Evolutionary conservation across 352 stramenopile species (phyloP).

Genomic region (Globisporangium emineosum): DNA sequence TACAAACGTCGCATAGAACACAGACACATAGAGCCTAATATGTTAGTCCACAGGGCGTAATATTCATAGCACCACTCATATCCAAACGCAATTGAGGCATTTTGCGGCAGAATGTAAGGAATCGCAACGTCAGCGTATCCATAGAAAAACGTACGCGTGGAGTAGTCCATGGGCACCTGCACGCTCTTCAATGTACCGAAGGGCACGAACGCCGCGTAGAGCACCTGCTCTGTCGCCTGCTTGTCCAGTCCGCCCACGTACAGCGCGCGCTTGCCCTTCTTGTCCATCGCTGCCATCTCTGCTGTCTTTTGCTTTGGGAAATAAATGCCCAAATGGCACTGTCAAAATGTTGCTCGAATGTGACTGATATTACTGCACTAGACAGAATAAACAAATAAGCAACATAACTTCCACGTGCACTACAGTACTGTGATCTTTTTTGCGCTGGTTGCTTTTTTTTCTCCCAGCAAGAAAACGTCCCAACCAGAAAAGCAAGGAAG

Average conservation of each 20-base stretch:
- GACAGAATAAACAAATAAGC: neutral
- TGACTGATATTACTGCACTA: neutral
- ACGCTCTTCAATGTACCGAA: slow-evolving; percentile 82
- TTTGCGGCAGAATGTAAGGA: neutral
- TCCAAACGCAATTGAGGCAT: neutral
- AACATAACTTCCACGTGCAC: neutral
- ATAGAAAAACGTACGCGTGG: slow-evolving; percentile 47
- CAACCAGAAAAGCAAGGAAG: slow-evolving; percentile 11
- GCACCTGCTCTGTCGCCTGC: slow-evolving; percentile 81
- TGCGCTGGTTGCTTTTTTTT: slow-evolving; percentile 11
- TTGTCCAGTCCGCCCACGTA: slow-evolving; percentile 91
- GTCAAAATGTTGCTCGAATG: slow-evolving; percentile 6
- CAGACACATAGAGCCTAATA: neutral
- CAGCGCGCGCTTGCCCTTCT: slow-evolving; percentile 65
- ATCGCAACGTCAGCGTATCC: neutral
- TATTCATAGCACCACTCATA: neutral
- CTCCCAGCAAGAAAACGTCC: slow-evolving; percentile 11
- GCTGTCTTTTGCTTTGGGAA: slow-evolving; percentile 1
- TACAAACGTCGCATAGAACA: neutral
- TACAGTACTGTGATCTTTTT: slow-evolving; percentile 19
- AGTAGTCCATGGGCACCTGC: slow-evolving; percentile 72
- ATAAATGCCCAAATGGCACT: neutral
- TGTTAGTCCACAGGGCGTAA: neutral
- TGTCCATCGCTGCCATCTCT: slow-evolving; percentile 30
- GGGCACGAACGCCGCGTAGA: slow-evolving; percentile 85